phyloP scores from a whole-genome alignment of 345 rosid genomes.

The Salix exigua region DNA sequence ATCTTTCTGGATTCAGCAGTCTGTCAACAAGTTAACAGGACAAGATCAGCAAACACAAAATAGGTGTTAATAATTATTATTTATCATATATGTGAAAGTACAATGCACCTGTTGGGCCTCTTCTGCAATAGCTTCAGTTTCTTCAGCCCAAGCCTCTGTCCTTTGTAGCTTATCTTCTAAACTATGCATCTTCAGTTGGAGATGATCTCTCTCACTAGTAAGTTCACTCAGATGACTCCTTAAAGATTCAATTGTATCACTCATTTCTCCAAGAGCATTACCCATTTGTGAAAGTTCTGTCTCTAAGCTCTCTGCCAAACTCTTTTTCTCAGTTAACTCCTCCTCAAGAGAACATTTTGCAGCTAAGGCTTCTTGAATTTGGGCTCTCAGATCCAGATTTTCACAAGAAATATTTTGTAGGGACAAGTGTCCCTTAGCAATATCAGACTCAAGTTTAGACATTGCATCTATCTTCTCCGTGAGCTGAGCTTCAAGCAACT shows the following conservation, averaged over 20 bases:
- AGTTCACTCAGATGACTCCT: slow-evolving; percentile 45
- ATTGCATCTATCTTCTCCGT: slow-evolving; percentile 54
- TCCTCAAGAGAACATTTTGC: slow-evolving; percentile 49
- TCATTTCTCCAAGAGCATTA: slow-evolving; percentile 53
- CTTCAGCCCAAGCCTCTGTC: slow-evolving; percentile 49
- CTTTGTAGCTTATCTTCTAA: slow-evolving; percentile 56
- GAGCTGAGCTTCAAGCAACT: slow-evolving; percentile 57
- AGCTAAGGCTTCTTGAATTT: slow-evolving; percentile 40
- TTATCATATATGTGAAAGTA: slow-evolving; percentile 3
- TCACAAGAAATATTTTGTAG: slow-evolving; percentile 36
- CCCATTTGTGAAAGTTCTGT: slow-evolving; percentile 57
- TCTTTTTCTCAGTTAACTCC: slow-evolving; percentile 48
- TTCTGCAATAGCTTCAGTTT: slow-evolving; percentile 56
- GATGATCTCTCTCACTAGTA: slow-evolving; percentile 56
- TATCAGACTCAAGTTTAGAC: slow-evolving; percentile 45
- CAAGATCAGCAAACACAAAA: not conserved
- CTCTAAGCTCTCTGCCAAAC: slow-evolving; percentile 63
- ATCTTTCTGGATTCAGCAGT: slow-evolving; percentile 65
- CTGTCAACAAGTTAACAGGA: slow-evolving; percentile 32
- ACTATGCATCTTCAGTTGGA: slow-evolving; percentile 48
- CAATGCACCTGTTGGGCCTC: slow-evolving; percentile 69
- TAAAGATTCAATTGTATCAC: slow-evolving; percentile 50
- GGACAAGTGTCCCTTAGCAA: slow-evolving; percentile 37
- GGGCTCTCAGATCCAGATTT: slow-evolving; percentile 50
- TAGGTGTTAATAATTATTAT: not conserved